Percentiles rank a stretch among this genome's conserved stretches.
phyloP scores from a whole-genome alignment of 306 rosid species.

The Carpinus fangiana region DNA sequence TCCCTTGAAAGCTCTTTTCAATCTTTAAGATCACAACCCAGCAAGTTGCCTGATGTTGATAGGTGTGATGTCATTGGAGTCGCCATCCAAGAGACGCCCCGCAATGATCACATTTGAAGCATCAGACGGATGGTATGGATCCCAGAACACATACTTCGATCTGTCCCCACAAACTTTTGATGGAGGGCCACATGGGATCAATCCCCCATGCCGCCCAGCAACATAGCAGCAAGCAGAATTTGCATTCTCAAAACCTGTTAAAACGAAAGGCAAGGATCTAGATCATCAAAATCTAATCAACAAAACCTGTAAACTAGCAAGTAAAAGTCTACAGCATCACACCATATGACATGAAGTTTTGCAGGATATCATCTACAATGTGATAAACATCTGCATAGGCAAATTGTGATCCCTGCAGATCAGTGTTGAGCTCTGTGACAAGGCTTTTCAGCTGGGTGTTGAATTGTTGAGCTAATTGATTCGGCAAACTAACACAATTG shows the following conservation, averaged over 20 bases:
- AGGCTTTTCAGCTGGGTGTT: slow-evolving; percentile 51
- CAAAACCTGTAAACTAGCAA: background rate
- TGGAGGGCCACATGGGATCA: slow-evolving; percentile 49
- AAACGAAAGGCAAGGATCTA: background rate
- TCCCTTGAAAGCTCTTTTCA: background rate
- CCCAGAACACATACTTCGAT: slow-evolving; percentile 71
- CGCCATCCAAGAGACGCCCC: slow-evolving; percentile 50
- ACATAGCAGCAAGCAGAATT: slow-evolving; percentile 59
- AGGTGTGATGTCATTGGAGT: slow-evolving; percentile 46
- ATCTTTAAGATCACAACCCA: slow-evolving; percentile 23
- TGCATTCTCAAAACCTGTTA: slow-evolving; percentile 56
- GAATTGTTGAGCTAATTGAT: slow-evolving; percentile 52
- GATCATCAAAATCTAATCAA: no score
- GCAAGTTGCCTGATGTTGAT: slow-evolving; percentile 48
- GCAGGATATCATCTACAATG: slow-evolving; percentile 52
- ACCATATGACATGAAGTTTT: slow-evolving; percentile 51
- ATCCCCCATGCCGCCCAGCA: slow-evolving; percentile 64
- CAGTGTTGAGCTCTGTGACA: slow-evolving; percentile 39
- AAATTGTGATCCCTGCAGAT: slow-evolving; percentile 45
- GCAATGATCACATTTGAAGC: slow-evolving; percentile 57
- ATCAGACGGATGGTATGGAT: slow-evolving; percentile 65
- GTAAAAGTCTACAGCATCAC: background rate
- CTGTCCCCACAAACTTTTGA: slow-evolving; percentile 60
- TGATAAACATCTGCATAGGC: slow-evolving; percentile 67
- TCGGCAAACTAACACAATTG: slow-evolving; percentile 47